phyloP scores from a whole-genome alignment of 805 yeast genomes.

The Millerozyma acaciae region DNA sequence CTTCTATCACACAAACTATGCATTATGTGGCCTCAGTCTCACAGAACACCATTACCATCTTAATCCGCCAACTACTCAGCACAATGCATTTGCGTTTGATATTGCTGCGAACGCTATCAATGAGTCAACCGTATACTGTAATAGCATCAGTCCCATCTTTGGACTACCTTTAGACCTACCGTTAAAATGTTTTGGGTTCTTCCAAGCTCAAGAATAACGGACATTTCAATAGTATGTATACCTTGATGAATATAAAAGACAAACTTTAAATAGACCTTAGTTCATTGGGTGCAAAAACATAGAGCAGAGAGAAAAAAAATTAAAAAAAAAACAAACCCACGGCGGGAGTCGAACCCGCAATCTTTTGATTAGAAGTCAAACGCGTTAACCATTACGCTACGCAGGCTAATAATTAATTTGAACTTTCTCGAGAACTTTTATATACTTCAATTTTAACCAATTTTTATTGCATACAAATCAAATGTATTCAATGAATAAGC shows the following conservation, averaged over 20 bases:
- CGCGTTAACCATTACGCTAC: constrained; percentile 68
- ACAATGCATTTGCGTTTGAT: constrained; percentile 16
- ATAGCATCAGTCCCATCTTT: constrained; percentile 24
- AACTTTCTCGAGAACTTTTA: no score
- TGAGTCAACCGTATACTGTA: constrained; percentile 10
- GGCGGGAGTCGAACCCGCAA: constrained; percentile 62
- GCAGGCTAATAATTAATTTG: no score
- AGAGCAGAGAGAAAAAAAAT: no score
- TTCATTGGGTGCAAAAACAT: no score
- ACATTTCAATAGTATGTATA: no score
- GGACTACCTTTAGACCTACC: constrained; percentile 32
- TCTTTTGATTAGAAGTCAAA: constrained; percentile 65
- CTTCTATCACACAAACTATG: constrained; percentile 88
- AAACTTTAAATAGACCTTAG: no score
- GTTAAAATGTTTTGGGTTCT: constrained; percentile 25
- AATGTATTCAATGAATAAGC: no score
- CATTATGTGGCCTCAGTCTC: constrained; percentile 67
- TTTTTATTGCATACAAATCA: no score
- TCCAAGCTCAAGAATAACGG: no score
- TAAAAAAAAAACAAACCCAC: constrained; percentile 37
- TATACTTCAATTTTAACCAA: no score
- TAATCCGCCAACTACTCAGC: no score
- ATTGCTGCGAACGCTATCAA: constrained; percentile 10
- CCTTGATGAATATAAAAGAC: no score
- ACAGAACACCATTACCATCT: constrained; percentile 43